phyloP scores from a whole-genome alignment of 768 basidiomycete species.

The Boletus fagicola region DNA sequence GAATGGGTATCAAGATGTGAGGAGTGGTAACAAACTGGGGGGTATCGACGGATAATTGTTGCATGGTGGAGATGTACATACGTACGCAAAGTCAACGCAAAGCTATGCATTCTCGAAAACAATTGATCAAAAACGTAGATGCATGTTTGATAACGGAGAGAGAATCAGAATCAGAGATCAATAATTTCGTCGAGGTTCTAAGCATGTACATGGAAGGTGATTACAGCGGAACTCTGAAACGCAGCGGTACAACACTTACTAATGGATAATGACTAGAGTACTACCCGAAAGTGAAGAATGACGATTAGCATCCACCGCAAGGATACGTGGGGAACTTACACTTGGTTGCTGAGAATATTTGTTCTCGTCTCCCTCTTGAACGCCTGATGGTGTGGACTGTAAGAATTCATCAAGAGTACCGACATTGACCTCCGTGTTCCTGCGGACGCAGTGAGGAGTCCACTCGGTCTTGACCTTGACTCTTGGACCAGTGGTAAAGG shows the following conservation, averaged over 20 bases:
- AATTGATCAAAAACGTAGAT: neutral
- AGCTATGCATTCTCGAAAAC: neutral
- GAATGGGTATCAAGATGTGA: neutral
- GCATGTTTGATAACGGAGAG: neutral
- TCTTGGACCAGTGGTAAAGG: slow-evolving; percentile 5
- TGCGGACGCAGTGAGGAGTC: slow-evolving; percentile 10
- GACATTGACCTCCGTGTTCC: slow-evolving; percentile 13
- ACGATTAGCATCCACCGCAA: neutral
- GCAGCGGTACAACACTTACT: slow-evolving; percentile 9
- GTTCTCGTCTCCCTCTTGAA: neutral
- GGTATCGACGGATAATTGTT: neutral
- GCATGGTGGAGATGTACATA: neutral
- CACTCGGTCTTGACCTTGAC: neutral
- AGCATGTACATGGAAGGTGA: neutral
- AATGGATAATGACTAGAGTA: slow-evolving; percentile 26
- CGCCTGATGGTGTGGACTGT: neutral
- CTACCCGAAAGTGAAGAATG: slow-evolving; percentile 3
- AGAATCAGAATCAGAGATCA: slow-evolving; percentile 14
- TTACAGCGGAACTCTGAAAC: neutral
- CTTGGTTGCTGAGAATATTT: slow-evolving; percentile 20
- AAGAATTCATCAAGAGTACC: slow-evolving; percentile 5
- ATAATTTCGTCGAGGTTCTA: slow-evolving; percentile 25
- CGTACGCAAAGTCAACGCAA: neutral
- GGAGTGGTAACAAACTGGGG: neutral
- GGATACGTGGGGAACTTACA: slow-evolving; percentile 4